These are phyloP conservation scores for Linnemannia exigua DNA, from an alignment of 192 early-diverging fungal genomes.

Conservation along the genomic window DNA sequence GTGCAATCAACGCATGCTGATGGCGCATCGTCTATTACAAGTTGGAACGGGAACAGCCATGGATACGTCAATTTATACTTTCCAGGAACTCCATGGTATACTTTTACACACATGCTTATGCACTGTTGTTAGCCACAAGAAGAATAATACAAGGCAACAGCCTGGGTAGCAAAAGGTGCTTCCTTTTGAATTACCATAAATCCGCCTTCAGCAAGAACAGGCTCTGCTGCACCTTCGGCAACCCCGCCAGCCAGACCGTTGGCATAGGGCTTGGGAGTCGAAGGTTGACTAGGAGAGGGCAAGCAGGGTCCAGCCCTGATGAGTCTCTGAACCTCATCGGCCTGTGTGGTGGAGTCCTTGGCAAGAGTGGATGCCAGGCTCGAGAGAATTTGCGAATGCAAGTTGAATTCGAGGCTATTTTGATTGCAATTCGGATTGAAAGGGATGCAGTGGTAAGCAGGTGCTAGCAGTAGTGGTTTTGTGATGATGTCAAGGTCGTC, in stretches of 20 bases:
- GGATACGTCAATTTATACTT: neutral
- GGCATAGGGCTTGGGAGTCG: conserved; percentile 14
- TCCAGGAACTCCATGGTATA: neutral
- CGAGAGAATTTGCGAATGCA: conserved; percentile 67
- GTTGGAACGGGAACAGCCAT: neutral
- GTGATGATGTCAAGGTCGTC: neutral
- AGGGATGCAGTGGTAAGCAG: no score
- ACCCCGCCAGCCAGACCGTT: conserved; percentile 7
- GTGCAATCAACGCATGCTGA: conserved; percentile 51
- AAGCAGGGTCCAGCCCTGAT: conserved; percentile 57
- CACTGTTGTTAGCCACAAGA: neutral
- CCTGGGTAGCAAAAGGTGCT: neutral
- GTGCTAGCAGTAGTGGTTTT: no score
- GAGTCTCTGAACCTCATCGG: conserved; percentile 60
- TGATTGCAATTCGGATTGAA: neutral
- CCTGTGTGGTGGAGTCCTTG: conserved; percentile 59
- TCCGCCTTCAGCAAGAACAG: conserved; percentile 42
- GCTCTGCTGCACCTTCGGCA: conserved; percentile 13
- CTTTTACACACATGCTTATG: neutral
- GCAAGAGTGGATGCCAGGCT: conserved; percentile 66
- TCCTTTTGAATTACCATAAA: conserved; percentile 25
- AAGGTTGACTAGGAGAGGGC: conserved; percentile 28
- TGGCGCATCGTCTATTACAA: conserved; percentile 48
- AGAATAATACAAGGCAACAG: neutral
- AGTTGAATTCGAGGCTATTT: conserved; percentile 66